A percentile compares a stretch with the other conserved stretches of the same genome.
These are phyloP conservation scores for Rhodotorula sp. DNA, from an alignment of 1,284 basidiomycete genomes.

Conservation along the genomic window DNA sequence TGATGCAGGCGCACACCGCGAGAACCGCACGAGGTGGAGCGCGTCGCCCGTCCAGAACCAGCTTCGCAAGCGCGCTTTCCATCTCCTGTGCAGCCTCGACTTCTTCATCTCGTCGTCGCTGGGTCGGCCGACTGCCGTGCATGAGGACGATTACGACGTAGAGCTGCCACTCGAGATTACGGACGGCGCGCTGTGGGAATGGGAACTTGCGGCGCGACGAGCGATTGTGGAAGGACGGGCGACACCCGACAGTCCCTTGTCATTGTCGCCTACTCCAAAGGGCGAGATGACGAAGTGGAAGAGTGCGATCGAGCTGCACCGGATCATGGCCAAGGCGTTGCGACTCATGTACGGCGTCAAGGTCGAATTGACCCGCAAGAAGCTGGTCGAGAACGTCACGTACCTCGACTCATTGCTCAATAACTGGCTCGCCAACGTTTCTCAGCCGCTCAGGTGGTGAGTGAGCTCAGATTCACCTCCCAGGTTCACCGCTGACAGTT, in stretches of 20 bases:
- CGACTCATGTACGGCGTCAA: slow-evolving; percentile 16
- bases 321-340: slow-evolving; percentile 10
- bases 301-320: background rate
- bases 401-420: slow-evolving; percentile 34
- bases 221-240: background rate
- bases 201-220: slow-evolving; percentile 7
- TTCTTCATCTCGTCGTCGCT: slow-evolving; percentile 52
- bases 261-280: background rate
- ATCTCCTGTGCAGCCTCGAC: slow-evolving; percentile 54
- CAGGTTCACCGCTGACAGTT: background rate
- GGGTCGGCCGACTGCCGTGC: slow-evolving; percentile 75
- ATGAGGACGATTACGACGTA: slow-evolving; percentile 80
- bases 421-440: slow-evolving; percentile 30
- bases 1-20: slow-evolving; percentile 55
- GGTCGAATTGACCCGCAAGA: slow-evolving; percentile 3
- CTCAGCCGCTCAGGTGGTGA: slow-evolving; percentile 26
- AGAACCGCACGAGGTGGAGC: slow-evolving; percentile 47
- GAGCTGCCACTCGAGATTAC: slow-evolving; percentile 75
- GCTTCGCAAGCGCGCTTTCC: slow-evolving; percentile 74
- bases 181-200: slow-evolving; percentile 58
- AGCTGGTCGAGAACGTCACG: slow-evolving; percentile 7
- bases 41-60: slow-evolving; percentile 57
- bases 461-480: background rate
- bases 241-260: too few species aligned
- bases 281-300: background rate